A percentile compares a stretch with the other conserved stretches of the same genome.
phyloP scores from a whole-genome alignment of 495 filamentous ascomycete species.

The Parachaetomium inaequale region DNA sequence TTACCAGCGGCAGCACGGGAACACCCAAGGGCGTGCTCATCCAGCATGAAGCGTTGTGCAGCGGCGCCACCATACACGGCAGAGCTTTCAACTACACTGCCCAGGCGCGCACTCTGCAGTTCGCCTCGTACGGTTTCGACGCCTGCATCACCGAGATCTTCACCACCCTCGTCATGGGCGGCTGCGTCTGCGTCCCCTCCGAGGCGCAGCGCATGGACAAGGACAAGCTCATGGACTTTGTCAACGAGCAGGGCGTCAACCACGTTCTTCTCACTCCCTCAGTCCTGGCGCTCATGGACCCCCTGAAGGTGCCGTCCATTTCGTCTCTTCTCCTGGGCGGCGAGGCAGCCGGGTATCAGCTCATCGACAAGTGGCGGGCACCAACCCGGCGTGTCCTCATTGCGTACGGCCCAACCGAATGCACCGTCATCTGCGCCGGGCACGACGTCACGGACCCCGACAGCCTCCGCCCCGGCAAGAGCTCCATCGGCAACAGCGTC shows the following conservation, averaged over 20 bases:
- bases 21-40: constrained; percentile 10
- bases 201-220: constrained; percentile 12
- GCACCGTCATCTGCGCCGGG: constrained; percentile 7
- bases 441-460: not conserved
- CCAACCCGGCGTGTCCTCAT: not conserved
- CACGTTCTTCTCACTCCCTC: constrained; percentile 3
- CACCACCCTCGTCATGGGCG: constrained; percentile 3
- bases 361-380: not conserved
- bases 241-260: constrained; percentile 5
- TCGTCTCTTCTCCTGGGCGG: constrained; percentile 6
- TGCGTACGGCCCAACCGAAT: constrained; percentile 13
- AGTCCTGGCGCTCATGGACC: constrained; percentile 2
- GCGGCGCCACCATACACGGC: not conserved
- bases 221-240: not conserved
- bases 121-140: constrained; percentile 12
- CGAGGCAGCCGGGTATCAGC: not conserved
- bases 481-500: not conserved
- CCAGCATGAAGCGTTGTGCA: constrained; percentile 1
- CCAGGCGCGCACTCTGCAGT: constrained; percentile 2
- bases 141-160: constrained; percentile 10
- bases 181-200: constrained; percentile 13
- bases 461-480: not conserved
- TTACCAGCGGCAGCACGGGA: constrained; percentile 13
- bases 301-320: not conserved
- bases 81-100: not conserved